phyloP scores from a whole-genome alignment of 2,329 filamentous ascomycete genomes.

The Neofusicoccum kwambonambiense region DNA sequence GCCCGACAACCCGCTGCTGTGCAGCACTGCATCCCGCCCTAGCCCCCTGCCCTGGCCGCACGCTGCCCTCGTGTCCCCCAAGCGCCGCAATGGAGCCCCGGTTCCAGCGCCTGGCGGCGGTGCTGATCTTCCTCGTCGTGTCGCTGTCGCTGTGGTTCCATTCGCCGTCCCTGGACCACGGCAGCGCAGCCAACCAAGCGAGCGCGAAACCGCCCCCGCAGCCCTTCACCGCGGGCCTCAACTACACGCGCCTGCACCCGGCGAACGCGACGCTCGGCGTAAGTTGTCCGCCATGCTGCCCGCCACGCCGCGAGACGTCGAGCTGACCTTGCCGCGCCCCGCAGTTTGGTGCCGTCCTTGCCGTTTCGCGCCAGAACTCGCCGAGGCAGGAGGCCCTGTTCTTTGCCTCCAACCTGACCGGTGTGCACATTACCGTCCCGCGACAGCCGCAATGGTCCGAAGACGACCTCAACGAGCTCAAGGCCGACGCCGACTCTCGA shows the following conservation, averaged over 20 bases:
- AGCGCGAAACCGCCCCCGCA: neutral
- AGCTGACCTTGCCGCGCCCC: neutral
- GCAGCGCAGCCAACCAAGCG: neutral
- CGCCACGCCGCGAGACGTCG: neutral
- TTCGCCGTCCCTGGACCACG: neutral
- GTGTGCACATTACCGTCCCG: conserved; percentile 39
- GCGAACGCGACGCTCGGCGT: conserved; percentile 27
- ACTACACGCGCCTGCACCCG: conserved; percentile 19
- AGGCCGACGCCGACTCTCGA: conserved; percentile 25
- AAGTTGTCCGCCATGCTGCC: conserved; percentile 2
- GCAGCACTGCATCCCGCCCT: neutral
- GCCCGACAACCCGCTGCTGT: neutral
- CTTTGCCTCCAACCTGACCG: conserved; percentile 39
- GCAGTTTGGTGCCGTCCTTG: conserved; percentile 41
- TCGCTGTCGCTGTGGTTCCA: conserved; percentile 10
- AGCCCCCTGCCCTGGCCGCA: neutral
- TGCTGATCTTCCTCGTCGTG: conserved; percentile 12
- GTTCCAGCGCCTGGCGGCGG: conserved; percentile 13
- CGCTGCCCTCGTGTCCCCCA: neutral
- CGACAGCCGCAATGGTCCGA: conserved; percentile 39
- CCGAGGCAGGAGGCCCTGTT: conserved; percentile 35
- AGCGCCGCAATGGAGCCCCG: conserved; percentile 17
- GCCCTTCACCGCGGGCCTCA: conserved; percentile 9
- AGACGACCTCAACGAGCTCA: conserved; percentile 30
- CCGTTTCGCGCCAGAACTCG: conserved; percentile 37